Conservation (phyloP, 2,329 filamentous ascomycete species). For the Fusarium sublunatum region DNA sequence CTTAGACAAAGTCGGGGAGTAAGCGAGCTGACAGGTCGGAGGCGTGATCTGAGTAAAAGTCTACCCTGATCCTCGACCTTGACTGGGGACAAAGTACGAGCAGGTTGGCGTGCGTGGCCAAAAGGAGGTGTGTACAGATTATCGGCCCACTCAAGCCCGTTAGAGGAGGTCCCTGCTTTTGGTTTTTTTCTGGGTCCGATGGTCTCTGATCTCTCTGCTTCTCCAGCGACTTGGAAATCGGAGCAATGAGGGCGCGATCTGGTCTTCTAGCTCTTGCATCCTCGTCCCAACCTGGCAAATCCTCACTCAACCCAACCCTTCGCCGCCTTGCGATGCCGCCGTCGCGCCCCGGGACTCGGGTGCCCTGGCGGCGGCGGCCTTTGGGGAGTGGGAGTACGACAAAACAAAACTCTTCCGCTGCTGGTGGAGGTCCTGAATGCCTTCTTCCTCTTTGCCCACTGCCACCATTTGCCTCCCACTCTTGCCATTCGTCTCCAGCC, state of each 20-base stretch:
- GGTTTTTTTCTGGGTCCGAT: constrained; percentile 40
- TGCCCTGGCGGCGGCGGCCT: constrained; percentile 22
- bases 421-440: constrained; percentile 33
- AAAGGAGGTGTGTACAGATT: constrained; percentile 1
- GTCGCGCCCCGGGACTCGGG: constrained; percentile 30
- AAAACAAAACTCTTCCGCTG: constrained; percentile 29
- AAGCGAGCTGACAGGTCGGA: constrained; percentile 12
- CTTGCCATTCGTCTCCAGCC: constrained; percentile 23
- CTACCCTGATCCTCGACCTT: background rate
- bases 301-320: constrained; percentile 18
- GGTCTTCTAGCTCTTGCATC: constrained; percentile 36
- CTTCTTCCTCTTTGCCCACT: constrained; percentile 21
- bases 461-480: constrained; percentile 17
- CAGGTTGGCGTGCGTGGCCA: background rate
- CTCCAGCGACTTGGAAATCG: constrained; percentile 49
- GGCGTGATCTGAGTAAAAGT: constrained; percentile 9
- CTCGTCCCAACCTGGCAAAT: constrained; percentile 32
- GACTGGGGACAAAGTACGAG: background rate
- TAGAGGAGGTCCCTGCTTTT: constrained; percentile 45
- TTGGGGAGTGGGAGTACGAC: background rate
- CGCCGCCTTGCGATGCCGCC: constrained; percentile 34
- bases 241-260: constrained; percentile 51
- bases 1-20: constrained; percentile 7
- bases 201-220: constrained; percentile 45
- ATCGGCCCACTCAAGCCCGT: constrained; percentile 19